Percentiles rank a stretch among this genome's conserved stretches.
phyloP scores from a whole-genome alignment of 257 asterid genomes.

The Haberlea rhodopensis region DNA sequence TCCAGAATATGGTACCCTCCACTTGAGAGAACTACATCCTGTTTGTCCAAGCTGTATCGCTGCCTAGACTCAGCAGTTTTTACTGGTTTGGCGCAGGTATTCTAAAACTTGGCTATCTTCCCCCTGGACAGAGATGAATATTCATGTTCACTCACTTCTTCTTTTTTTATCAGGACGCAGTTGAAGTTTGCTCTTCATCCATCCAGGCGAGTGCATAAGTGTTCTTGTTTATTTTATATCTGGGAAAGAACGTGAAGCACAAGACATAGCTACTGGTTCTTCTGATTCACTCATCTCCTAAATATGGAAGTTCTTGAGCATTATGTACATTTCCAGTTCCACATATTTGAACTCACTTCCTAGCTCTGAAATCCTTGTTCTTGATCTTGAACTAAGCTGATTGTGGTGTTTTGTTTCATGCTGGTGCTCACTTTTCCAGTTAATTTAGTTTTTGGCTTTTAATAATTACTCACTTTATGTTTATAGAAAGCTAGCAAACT shows the following conservation, averaged over 20 bases:
- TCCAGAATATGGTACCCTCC: conserved; percentile 92
- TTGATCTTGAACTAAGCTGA: conserved; percentile 13
- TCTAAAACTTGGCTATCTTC: conserved; percentile 25
- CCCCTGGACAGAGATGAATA: conserved; percentile 8
- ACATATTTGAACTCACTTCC: conserved; percentile 14
- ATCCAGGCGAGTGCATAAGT: conserved; percentile 62
- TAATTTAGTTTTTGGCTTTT: conserved; percentile 24
- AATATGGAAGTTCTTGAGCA: conserved; percentile 19
- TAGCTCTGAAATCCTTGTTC: conserved; percentile 10
- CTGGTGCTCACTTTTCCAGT: conserved; percentile 20
- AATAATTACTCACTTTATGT: conserved; percentile 27
- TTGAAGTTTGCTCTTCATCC: conserved; percentile 84
- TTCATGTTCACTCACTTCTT: conserved; percentile 25
- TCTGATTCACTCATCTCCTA: conserved; percentile 8
- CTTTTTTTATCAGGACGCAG: conserved; percentile 73
- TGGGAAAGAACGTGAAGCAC: conserved; percentile 10
- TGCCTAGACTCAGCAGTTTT: conserved; percentile 84
- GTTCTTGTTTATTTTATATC: conserved; percentile 17
- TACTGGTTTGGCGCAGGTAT: conserved; percentile 97
- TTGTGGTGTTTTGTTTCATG: conserved; percentile 19
- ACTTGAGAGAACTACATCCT: conserved; percentile 91
- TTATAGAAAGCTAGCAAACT: conserved; percentile 93
- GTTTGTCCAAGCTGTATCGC: conserved; percentile 85
- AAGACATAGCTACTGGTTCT: conserved; percentile 17
- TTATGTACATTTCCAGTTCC: conserved; percentile 9